phyloP scores from a whole-genome alignment of 1,284 basidiomycete species.

The Coniferiporia weirii region DNA sequence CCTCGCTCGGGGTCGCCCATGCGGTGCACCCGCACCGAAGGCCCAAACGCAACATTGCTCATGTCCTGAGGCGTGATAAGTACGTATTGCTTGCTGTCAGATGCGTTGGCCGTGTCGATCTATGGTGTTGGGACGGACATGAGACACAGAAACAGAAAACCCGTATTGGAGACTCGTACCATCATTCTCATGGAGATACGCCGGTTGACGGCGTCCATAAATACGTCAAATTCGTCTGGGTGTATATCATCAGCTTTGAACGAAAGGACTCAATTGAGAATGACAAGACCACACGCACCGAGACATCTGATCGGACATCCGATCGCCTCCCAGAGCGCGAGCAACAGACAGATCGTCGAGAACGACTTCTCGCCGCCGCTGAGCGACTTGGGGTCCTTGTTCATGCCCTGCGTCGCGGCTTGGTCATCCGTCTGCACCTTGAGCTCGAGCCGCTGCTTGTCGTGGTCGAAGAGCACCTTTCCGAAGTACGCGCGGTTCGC shows the following conservation, averaged over 20 bases:
- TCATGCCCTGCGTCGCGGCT: constrained; percentile 50
- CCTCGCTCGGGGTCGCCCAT: constrained; percentile 79
- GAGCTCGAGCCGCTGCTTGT: constrained; percentile 58
- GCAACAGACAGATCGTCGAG: constrained; percentile 88
- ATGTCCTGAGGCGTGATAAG: constrained; percentile 89
- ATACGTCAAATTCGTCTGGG: constrained; percentile 87
- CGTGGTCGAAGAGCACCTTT: constrained; percentile 83
- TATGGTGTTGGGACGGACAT: constrained; percentile 27
- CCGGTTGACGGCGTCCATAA: constrained; percentile 93
- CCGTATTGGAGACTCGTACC: constrained; percentile 40
- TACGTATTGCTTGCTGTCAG: constrained; percentile 85
- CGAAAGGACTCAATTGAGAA: constrained; percentile 11
- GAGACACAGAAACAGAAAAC: neutral
- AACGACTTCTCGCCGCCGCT: constrained; percentile 97
- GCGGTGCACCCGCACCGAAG: constrained; percentile 63
- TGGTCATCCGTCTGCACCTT: constrained; percentile 80
- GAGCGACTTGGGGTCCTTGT: constrained; percentile 79
- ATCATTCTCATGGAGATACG: constrained; percentile 91
- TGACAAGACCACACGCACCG: constrained; percentile 46
- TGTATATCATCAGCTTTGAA: constrained; percentile 10
- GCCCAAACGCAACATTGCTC: constrained; percentile 58
- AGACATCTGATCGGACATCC: constrained; percentile 92
- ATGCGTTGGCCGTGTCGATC: constrained; percentile 83
- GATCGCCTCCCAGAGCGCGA: constrained; percentile 94
- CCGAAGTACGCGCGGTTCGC: constrained; percentile 83